Conservation (phyloP, 148 eudicot species). For the Rheum nobile region DNA sequence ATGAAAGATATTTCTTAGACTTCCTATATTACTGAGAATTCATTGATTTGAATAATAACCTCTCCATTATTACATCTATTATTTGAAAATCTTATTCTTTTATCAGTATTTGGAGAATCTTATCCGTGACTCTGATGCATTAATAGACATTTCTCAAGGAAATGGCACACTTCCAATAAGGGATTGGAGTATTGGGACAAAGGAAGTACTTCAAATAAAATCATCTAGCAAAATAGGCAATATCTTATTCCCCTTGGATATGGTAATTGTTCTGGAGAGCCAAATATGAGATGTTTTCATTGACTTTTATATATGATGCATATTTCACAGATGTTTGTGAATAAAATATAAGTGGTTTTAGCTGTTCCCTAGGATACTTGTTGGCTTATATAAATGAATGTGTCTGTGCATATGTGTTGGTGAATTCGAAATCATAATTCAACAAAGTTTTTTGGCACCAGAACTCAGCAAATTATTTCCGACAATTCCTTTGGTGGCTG, state of each 20-base stretch:
- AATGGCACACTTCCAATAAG: not conserved
- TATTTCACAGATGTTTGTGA: not conserved
- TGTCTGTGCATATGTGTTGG: not conserved
- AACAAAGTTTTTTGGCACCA: constrained; percentile 18
- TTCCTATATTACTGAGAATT: not conserved
- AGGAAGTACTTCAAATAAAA: not conserved
- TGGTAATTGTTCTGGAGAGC: not conserved
- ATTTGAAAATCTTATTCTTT: too few relatives aligned
- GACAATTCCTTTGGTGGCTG: constrained; percentile 90
- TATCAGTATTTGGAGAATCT: not conserved
- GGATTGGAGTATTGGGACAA: not conserved
- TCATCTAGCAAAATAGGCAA: too few relatives aligned
- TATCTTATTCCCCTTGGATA: too few relatives aligned
- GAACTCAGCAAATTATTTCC: constrained; percentile 69
- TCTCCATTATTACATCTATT: not conserved
- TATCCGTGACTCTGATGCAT: not conserved
- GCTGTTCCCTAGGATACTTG: not conserved
- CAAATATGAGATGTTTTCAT: not conserved
- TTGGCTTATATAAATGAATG: not conserved
- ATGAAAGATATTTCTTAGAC: not conserved
- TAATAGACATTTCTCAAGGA: not conserved
- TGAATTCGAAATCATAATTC: not conserved
- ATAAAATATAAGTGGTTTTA: not conserved
- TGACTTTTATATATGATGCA: not conserved
- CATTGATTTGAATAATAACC: not conserved